phyloP scores from a whole-genome alignment of 73 alveolate genomes.

The Blepharisma japonicum region DNA sequence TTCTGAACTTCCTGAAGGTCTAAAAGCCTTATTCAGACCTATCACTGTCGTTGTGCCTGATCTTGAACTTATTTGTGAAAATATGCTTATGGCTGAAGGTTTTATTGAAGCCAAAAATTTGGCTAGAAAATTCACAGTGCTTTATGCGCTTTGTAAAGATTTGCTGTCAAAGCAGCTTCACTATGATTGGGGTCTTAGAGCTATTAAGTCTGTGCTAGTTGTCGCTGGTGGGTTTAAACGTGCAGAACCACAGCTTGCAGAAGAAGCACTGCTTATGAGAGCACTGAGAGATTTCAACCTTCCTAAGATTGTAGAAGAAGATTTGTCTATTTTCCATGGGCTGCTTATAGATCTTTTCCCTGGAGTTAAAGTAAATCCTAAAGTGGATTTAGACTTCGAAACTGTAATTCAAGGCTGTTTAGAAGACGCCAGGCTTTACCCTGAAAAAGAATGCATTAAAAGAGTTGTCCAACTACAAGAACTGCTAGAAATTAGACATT shows the following conservation, averaged over 20 bases:
- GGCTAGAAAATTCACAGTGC: slow-evolving; percentile 97
- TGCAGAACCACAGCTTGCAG: slow-evolving; percentile 97
- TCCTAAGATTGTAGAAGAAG: slow-evolving; percentile 99
- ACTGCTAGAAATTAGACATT: slow-evolving; percentile 97
- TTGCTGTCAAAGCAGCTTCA: slow-evolving; percentile 89
- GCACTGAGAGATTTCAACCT: slow-evolving; percentile 99
- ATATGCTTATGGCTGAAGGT: slow-evolving; percentile 99
- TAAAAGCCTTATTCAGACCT: slow-evolving; percentile 99
- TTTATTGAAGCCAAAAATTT: slow-evolving; percentile 98
- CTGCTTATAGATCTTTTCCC: slow-evolving; percentile 98
- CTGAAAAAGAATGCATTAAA: slow-evolving; percentile 93
- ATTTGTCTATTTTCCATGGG: slow-evolving; percentile 97
- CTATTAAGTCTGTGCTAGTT: slow-evolving; percentile 99
- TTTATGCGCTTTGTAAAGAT: slow-evolving; percentile 97
- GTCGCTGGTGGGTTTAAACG: slow-evolving; percentile 99
- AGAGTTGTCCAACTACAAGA: slow-evolving; percentile 94
- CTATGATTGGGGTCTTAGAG: slow-evolving; percentile 99
- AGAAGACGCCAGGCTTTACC: slow-evolving; percentile 78
- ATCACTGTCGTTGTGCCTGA: slow-evolving; percentile 99
- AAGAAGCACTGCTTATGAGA: slow-evolving; percentile 99
- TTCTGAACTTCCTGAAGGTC: slow-evolving; percentile 99
- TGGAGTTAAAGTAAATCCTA: slow-evolving; percentile 91
- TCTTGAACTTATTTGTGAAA: slow-evolving; percentile 99
- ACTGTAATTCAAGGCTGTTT: slow-evolving; percentile 84
- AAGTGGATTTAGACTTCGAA: slow-evolving; percentile 95